Percentiles rank a stretch among this genome's conserved stretches.
phyloP scores from a whole-genome alignment of 306 rosid genomes.

The Pterocarpus macrocarpus region DNA sequence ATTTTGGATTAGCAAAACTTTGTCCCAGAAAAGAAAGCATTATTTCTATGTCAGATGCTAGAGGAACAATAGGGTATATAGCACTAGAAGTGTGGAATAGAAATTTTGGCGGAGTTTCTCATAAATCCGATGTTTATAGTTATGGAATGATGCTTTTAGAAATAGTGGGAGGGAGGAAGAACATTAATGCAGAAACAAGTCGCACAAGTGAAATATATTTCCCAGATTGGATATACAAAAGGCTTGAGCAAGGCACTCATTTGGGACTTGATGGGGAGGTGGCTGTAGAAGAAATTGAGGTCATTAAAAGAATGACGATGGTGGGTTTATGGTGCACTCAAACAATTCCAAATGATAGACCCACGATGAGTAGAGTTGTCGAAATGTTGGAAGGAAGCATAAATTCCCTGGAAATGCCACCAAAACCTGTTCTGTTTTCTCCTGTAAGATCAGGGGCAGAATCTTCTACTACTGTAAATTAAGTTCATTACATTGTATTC shows the following conservation, averaged over 20 bases:
- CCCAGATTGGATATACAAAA: constrained; percentile 47
- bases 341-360: constrained; percentile 46
- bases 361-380: constrained; percentile 55
- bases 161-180: constrained; percentile 54
- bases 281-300: constrained; percentile 30
- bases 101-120: constrained; percentile 52
- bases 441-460: background rate
- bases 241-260: constrained; percentile 15
- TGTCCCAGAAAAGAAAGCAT: constrained; percentile 47
- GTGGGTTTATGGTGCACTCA: constrained; percentile 32
- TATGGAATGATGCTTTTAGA: constrained; percentile 65
- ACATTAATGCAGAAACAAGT: constrained; percentile 6
- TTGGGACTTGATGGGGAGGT: background rate
- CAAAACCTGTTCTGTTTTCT: constrained; percentile 51
- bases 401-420: constrained; percentile 49
- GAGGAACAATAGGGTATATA: constrained; percentile 59
- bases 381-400: constrained; percentile 55
- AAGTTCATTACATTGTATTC: background rate
- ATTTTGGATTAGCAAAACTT: constrained; percentile 58
- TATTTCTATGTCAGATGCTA: constrained; percentile 43
- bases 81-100: constrained; percentile 58
- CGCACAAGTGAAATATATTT: constrained; percentile 48
- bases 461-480: background rate
- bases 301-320: constrained; percentile 47
- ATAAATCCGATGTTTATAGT: constrained; percentile 61